Evolutionary conservation across 176 grass and related monocot species (phyloP), one percentile per base, ranked within the genome.

Genomic region (Paspalum vaginatum): DNA sequence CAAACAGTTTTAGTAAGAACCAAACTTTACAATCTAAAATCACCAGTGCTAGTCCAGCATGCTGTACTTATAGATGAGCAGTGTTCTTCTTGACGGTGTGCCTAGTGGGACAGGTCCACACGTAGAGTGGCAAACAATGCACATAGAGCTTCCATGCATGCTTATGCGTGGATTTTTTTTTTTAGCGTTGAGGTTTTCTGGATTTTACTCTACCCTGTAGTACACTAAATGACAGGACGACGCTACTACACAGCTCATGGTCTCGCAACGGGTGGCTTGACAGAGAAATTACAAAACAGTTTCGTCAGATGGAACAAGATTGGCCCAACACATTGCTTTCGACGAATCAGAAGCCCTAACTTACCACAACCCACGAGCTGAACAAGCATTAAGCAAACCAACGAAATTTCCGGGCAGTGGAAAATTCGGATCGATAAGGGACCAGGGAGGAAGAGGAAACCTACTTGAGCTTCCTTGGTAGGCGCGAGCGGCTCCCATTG

Each of bases 401-500:
- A 59, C 63, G 59, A 72, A 68, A 67, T 25, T 50, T 53, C 1
- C 38, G 7, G 32, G 64, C 3, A 47, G 15, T 24, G 41, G 25
- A 25, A 20, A 55, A 54, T 24, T 25, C 18, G 14, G 49, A 68
- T 64, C 15, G 18, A 72, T 12, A 83, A 16, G 26, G 59, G 13
- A 10, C 6, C 7, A 10, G 13, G 16, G 18, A 70, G 55, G 52
- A 54, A 14, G 37, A 71, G 55, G 61, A 61, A 43, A 17, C 75
- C 27, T 84, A 52, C 95, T 92, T 98, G 88, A 10, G 95, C 95
- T 91, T 98, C 95, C 72, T 98, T 98, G 37, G 95, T 94, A 9
- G 95, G 95, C 37, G 95, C 95, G 74, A 98, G 92, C 62, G 88
- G 90, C 75, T 98, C 92, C 95, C 92, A 98, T 72, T 91, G 84